Evolutionary conservation across 108 stramenopile species (phyloP).

Genomic region (Nannochloropsis gaditana): DNA sequence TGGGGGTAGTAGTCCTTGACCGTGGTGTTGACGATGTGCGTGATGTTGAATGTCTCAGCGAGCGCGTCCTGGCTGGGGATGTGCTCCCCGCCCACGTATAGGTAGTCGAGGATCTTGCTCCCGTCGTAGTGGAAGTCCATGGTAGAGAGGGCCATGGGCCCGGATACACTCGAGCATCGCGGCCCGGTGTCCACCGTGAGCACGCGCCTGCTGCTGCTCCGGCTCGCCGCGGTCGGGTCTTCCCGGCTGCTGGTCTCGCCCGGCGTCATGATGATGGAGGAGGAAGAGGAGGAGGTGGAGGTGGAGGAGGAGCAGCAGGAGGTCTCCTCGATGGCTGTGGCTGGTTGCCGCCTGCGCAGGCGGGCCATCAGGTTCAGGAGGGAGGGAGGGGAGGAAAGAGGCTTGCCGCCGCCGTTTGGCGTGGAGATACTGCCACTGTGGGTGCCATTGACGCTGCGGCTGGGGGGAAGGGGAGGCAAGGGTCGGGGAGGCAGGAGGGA

Average conservation of each 20-base stretch:
- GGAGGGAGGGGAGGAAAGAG: neutral
- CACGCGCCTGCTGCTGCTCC: neutral
- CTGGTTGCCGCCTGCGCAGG: neutral
- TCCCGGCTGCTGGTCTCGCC: neutral
- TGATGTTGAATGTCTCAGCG: neutral
- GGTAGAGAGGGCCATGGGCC: neutral
- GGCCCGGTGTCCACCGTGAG: neutral
- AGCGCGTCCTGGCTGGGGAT: neutral
- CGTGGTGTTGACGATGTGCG: neutral
- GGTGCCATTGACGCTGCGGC: neutral
- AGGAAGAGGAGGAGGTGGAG: neutral
- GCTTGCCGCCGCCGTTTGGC: neutral
- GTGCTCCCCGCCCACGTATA: slow-evolving; percentile 2
- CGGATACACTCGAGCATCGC: neutral
- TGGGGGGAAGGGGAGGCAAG: neutral
- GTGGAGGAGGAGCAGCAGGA: neutral
- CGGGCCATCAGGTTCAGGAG: neutral
- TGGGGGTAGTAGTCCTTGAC: neutral
- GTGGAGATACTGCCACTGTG: neutral
- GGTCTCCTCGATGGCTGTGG: neutral
- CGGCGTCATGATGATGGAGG: neutral
- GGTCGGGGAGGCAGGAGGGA: neutral
- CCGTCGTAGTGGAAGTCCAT: slow-evolving; percentile 14
- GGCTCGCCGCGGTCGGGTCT: neutral
- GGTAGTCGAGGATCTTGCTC: neutral